Evolutionary conservation across 345 rosid species (phyloP), one percentile per base, ranked within the genome.

Genomic region (Dipteronia dyeriana): DNA sequence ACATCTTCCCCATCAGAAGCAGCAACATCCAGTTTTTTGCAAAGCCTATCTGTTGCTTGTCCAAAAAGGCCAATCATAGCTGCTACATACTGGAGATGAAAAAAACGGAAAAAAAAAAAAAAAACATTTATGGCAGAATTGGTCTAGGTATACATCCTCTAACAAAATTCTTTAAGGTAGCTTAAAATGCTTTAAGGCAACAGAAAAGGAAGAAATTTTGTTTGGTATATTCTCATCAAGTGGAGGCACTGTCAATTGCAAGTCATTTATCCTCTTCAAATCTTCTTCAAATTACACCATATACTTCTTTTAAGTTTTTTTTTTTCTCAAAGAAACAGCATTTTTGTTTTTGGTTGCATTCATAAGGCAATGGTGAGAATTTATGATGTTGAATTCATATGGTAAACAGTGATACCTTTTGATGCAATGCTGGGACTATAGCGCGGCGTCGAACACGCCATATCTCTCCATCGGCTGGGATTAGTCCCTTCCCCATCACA

Each of bases 401-500:
- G 47, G 11, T 4, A 49, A 61, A 47, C 2, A 9, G 70, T 3
- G 11, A 53, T 76, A 95, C 99, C 96, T 92, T 95, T 79, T 79
- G 91, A 90, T 93, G 99, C 84, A 93, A 80, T 38, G 99, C 94
- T 66, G 99, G 99, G 43, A 95, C 99, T 73, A 95, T 88, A 29
- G 95, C 90, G 80, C 98, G 98, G 60, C 99, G 86, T 83, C 99
- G 84, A 78, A 89, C 86, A 77, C 97, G 95, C 99, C 99, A 95
- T 82, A 92, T 81, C 83, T 93, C 98, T 8, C 94, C 98, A 87
- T 95, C 98, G 56, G 99, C 99, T 0, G 99, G 98, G 65, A 95
- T 95, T 63, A 95, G 94, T 78, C 99, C 99, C 80, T 82, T 93
- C 17, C 99, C 99, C 99, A 95, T 95, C 29, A 95, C 99, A 90